Percentiles rank a stretch among this genome's conserved stretches.
Evolutionary conservation across 2,329 filamentous ascomycete genomes (phyloP).

Genomic region (Exophiala spinifera): DNA sequence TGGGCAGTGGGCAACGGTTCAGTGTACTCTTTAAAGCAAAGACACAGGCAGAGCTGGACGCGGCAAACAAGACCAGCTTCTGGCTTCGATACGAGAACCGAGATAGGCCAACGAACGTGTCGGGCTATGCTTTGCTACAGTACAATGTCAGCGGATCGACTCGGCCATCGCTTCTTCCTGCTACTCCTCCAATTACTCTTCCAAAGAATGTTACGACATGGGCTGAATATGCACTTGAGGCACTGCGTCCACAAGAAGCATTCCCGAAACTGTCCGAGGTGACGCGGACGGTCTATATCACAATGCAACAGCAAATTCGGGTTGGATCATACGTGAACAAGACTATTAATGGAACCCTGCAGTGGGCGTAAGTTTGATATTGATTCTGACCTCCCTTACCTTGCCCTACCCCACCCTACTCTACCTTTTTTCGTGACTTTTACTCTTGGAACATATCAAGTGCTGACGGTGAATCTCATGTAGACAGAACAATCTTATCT

Average conservation of each 20-base stretch:
- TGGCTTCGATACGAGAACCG: conserved; percentile 39
- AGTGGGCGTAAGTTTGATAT: conserved; percentile 28
- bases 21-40: conserved; percentile 57
- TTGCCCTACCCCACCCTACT: neutral
- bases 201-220: conserved; percentile 15
- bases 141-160: conserved; percentile 16
- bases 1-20: conserved; percentile 60
- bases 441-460: neutral
- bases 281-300: conserved; percentile 50
- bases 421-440: neutral
- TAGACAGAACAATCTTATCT: conserved; percentile 44
- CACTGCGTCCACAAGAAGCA: conserved; percentile 16
- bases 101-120: conserved; percentile 29
- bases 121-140: conserved; percentile 32
- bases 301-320: conserved; percentile 34
- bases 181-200: conserved; percentile 26
- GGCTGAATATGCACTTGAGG: conserved; percentile 30
- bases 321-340: conserved; percentile 18
- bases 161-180: conserved; percentile 22
- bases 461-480: conserved; percentile 1
- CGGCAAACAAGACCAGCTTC: conserved; percentile 47
- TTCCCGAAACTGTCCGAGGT: conserved; percentile 41
- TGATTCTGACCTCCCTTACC: no score
- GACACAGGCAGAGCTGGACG: conserved; percentile 27
- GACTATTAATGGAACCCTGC: conserved; percentile 26